phyloP scores from a whole-genome alignment of 2,329 filamentous ascomycete genomes.

The Aquanectria penicillioides region DNA sequence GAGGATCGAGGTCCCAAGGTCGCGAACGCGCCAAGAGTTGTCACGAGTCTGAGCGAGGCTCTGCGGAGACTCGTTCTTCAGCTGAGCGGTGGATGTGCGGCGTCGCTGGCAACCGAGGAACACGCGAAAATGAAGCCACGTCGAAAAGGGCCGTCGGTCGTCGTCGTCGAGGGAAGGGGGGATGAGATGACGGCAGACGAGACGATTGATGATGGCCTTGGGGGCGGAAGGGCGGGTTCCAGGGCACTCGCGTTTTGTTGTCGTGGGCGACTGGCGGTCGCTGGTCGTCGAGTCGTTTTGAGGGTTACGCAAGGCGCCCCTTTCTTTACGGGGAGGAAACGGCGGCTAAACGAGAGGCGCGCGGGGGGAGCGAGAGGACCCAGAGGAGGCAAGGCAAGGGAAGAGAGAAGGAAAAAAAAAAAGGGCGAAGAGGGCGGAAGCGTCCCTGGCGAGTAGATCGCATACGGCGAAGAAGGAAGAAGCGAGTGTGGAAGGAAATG shows the following conservation, averaged over 20 bases:
- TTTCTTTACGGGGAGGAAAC: slow-evolving; percentile 18
- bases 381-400: not conserved
- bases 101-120: too few relatives aligned
- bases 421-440: slow-evolving; percentile 4
- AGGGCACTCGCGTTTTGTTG: not conserved
- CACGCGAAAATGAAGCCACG: not conserved
- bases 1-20: not conserved
- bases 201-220: not conserved
- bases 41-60: slow-evolving; percentile 1
- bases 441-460: not conserved
- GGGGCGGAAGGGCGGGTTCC: not conserved
- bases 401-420: not conserved
- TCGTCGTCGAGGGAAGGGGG: not conserved
- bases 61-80: too few relatives aligned
- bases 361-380: not conserved
- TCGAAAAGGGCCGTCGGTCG: not conserved
- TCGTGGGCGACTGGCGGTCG: not conserved
- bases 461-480: too few relatives aligned
- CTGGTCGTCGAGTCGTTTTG: not conserved
- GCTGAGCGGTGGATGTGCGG: not conserved
- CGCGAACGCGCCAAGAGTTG: not conserved
- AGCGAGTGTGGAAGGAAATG: slow-evolving; percentile 6
- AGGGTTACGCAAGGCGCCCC: slow-evolving; percentile 16
- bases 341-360: slow-evolving; percentile 21
- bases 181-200: not conserved